Evolutionary conservation across 1,284 basidiomycete species (phyloP).

Genomic region (Heliocybe sulcata): DNA sequence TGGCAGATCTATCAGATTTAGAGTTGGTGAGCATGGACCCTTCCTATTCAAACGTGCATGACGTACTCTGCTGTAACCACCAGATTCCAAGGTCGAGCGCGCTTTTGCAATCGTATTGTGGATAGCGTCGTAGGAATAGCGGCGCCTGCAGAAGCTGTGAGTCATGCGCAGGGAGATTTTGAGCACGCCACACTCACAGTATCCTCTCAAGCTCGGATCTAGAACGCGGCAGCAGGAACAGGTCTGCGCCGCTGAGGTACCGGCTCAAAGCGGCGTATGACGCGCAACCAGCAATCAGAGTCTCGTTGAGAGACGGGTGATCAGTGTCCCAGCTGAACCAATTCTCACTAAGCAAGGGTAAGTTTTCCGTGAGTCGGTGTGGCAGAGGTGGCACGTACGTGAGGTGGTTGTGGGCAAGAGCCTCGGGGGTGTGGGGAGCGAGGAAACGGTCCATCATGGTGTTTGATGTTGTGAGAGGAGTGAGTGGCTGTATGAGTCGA

Average conservation of each 20-base stretch:
- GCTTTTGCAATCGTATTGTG: conserved; percentile 71
- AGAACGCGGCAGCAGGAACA: conserved; percentile 61
- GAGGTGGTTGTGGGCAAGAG: conserved; percentile 58
- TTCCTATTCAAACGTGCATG: neutral
- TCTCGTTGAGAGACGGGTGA: conserved; percentile 62
- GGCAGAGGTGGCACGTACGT: conserved; percentile 37
- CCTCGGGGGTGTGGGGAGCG: conserved; percentile 66
- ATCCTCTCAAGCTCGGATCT: conserved; percentile 61
- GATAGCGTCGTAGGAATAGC: conserved; percentile 72
- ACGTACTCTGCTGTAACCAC: conserved; percentile 70
- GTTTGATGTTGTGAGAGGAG: neutral
- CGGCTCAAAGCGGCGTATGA: conserved; percentile 35
- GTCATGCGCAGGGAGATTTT: neutral
- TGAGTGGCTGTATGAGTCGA: neutral
- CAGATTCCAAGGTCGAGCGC: conserved; percentile 53
- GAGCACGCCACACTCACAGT: conserved; percentile 38
- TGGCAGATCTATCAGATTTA: conserved; percentile 46
- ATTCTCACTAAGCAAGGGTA: conserved; percentile 44
- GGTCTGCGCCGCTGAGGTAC: conserved; percentile 38
- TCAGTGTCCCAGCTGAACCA: conserved; percentile 60
- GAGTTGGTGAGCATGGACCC: conserved; percentile 5
- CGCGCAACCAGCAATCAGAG: conserved; percentile 58
- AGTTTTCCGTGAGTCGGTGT: conserved; percentile 5
- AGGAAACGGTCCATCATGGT: conserved; percentile 62
- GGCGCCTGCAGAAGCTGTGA: conserved; percentile 33